Base-by-base conservation (phyloP, 179 eudicot genomes). In the Patellifolia procumbens region DNA sequence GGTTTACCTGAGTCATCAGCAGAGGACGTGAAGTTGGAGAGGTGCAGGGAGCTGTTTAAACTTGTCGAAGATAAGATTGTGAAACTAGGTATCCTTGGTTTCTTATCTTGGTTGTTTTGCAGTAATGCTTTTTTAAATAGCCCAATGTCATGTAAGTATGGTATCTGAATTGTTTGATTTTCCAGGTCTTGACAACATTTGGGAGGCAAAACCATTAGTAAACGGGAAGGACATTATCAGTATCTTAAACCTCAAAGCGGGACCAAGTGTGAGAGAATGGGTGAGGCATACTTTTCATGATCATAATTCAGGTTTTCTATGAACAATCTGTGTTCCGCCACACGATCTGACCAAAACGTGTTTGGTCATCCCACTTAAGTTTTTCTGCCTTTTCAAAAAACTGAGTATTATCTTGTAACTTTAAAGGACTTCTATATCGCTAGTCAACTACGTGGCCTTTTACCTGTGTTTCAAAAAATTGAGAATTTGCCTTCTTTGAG, bases 191-290 rank as follows among this genome's bases (percentile, higher is more conserved):
- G 97, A 92, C 24, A 88, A 79, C 64, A 80, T 91, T 22, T 95
- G 99, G 99, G 93, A 91, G 76, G 42, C 83, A 72, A 93, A 93
- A 81, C 97, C 93, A 16, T 69, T 95, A 63, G 80, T 95, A 20
- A 87, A 91, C 31, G 97, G 99, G 46, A 93, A 87, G 78, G 97
- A 93, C 53, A 92, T 95, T 79, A 95, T 92, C 88, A 76, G 80
- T 52, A 78, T 89, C 74, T 85, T 95, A 86, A 83, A 92, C 82
- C 84, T 90, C 20, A 81, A 90, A 85, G 98, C 93, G 12, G 96
- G 97, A 58, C 97, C 95, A 32, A 75, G 82, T 58, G 88, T 94
- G 24, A 83, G 19, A 73, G 87, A 90, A 83, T 90, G 97, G 97
- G 97, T 93, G 86, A 83, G 84, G 46, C 72, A 51, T 74, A 28